A percentile compares a stretch with the other conserved stretches of the same genome.
phyloP scores from a whole-genome alignment of 148 eudicot species.

The Polygonum aviculare region DNA sequence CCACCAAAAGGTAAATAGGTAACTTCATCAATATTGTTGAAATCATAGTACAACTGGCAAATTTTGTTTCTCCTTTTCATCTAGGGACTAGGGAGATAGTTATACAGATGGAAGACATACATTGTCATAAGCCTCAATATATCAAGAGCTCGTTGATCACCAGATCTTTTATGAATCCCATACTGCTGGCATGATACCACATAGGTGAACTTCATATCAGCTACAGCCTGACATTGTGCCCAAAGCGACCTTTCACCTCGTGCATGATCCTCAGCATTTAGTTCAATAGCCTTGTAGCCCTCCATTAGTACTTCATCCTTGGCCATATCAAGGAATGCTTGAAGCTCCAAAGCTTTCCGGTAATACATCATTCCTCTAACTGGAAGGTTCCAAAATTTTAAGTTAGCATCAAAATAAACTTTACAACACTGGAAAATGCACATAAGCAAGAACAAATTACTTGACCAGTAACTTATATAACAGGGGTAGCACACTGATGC shows the following conservation, averaged over 20 bases:
- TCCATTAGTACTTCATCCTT: slow-evolving; percentile 84
- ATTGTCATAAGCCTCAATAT: slow-evolving; percentile 78
- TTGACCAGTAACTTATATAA: neutral
- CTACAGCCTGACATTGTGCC: slow-evolving; percentile 93
- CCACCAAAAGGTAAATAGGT: slow-evolving; percentile 5
- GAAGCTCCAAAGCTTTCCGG: slow-evolving; percentile 93
- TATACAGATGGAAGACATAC: slow-evolving; percentile 28
- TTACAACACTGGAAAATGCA: neutral
- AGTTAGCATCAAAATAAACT: neutral
- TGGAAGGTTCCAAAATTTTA: slow-evolving; percentile 26
- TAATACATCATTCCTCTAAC: slow-evolving; percentile 99
- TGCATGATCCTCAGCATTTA: slow-evolving; percentile 66
- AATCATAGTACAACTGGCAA: neutral
- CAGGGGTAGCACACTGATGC: neutral
- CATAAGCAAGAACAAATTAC: neutral
- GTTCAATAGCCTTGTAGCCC: slow-evolving; percentile 91
- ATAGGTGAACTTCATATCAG: slow-evolving; percentile 96
- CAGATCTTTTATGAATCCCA: slow-evolving; percentile 79
- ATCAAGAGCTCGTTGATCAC: slow-evolving; percentile 80
- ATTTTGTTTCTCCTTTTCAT: neutral
- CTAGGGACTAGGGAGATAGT: neutral
- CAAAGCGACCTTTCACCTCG: slow-evolving; percentile 68
- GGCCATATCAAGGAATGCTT: slow-evolving; percentile 99
- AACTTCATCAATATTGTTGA: neutral
- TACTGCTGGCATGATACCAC: slow-evolving; percentile 97